Conservation (phyloP, 257 asterid species). For the Asclepias syriaca region DNA sequence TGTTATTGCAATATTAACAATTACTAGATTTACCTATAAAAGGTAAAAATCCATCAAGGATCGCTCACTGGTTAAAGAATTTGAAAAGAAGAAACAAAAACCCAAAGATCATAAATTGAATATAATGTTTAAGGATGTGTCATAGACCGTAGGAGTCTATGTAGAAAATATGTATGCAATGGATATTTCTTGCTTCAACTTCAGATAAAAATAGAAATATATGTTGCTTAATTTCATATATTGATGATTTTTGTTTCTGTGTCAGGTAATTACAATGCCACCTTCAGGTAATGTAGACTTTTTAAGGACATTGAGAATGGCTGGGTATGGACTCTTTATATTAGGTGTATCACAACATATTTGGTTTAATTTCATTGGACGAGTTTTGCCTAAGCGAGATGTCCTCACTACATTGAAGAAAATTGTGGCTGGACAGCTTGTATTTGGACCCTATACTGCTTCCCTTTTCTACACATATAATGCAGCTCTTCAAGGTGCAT, state of each 20-base stretch:
- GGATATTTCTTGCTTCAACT: not conserved
- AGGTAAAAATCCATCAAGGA: too few relatives aligned
- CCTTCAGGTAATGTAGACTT: conserved; percentile 46
- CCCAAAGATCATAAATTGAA: too few relatives aligned
- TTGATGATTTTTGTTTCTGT: not conserved
- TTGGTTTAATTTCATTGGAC: conserved; percentile 71
- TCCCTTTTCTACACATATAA: conserved; percentile 64
- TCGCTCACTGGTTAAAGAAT: too few relatives aligned
- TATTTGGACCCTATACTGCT: conserved; percentile 53
- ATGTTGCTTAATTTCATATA: conserved; percentile 2
- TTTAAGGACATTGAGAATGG: conserved; percentile 65
- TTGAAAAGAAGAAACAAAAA: too few relatives aligned
- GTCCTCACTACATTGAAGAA: conserved; percentile 65
- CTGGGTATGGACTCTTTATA: conserved; percentile 64
- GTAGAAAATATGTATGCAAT: not conserved
- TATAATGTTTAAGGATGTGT: too few relatives aligned
- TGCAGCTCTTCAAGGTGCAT: conserved; percentile 77
- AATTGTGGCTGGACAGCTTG: conserved; percentile 63
- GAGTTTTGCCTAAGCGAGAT: conserved; percentile 61
- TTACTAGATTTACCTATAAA: not conserved
- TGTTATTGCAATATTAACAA: not conserved
- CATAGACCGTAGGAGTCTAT: too few relatives aligned
- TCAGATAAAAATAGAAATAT: not conserved
- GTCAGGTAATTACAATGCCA: conserved; percentile 58
- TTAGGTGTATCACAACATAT: conserved; percentile 75